Percentiles rank a stretch among this genome's conserved stretches.
phyloP scores from a whole-genome alignment of 768 basidiomycete genomes.

The Podaxis carcinomalis region DNA sequence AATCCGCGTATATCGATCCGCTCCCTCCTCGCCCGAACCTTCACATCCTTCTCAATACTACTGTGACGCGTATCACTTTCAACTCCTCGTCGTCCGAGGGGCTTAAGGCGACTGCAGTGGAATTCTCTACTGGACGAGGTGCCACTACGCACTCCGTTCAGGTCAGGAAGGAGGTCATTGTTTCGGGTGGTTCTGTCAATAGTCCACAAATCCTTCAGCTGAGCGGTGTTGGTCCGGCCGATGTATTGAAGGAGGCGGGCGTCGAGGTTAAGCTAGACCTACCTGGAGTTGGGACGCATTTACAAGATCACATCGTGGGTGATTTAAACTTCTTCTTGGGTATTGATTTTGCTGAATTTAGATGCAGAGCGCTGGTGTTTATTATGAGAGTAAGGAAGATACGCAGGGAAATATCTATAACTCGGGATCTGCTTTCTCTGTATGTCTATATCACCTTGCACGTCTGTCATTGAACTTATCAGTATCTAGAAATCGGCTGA shows the following conservation, averaged over 20 bases:
- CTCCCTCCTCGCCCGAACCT: slow-evolving; percentile 60
- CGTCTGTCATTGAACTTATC: background rate
- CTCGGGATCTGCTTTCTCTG: slow-evolving; percentile 24
- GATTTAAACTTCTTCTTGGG: background rate
- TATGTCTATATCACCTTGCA: slow-evolving; percentile 7
- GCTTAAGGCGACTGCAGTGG: slow-evolving; percentile 32
- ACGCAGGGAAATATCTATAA: slow-evolving; percentile 24
- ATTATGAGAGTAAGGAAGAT: slow-evolving; percentile 19
- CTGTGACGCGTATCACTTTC: slow-evolving; percentile 49
- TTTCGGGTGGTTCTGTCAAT: slow-evolving; percentile 48
- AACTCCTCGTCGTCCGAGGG: slow-evolving; percentile 45
- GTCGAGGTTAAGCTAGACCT: slow-evolving; percentile 43
- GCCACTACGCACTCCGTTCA: slow-evolving; percentile 35
- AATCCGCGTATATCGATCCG: slow-evolving; percentile 63
- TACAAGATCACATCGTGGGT: slow-evolving; percentile 44
- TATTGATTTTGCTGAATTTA: background rate
- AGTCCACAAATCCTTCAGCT: slow-evolving; percentile 51
- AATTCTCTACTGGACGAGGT: slow-evolving; percentile 33
- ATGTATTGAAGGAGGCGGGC: slow-evolving; percentile 42
- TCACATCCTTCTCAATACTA: slow-evolving; percentile 55
- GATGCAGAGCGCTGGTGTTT: slow-evolving; percentile 20
- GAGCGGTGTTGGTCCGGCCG: slow-evolving; percentile 55
- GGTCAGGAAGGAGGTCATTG: slow-evolving; percentile 58
- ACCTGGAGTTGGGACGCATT: slow-evolving; percentile 58
- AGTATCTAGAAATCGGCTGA: slow-evolving; percentile 23